Evolutionary conservation across 2,329 filamentous ascomycete genomes (phyloP).

Genomic region (Sporothrix euskadiensis): DNA sequence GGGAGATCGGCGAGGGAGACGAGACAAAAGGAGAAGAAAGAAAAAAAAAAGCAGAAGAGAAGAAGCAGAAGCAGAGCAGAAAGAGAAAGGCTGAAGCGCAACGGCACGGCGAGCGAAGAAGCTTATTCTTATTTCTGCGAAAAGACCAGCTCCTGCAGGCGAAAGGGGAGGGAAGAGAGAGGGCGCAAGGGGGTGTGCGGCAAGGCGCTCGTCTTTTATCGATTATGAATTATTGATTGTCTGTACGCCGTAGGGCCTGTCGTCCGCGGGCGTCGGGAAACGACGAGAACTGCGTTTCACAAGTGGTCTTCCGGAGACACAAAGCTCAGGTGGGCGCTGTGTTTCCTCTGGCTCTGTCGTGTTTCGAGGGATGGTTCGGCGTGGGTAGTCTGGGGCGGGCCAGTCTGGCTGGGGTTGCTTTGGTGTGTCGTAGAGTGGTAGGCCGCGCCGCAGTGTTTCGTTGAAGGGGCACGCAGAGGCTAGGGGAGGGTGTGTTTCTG

Average conservation of each 20-base stretch:
- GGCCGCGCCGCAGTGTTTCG: constrained; percentile 19
- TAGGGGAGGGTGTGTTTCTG: constrained; percentile 15
- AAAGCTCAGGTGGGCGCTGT: constrained; percentile 12
- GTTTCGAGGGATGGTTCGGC: constrained; percentile 16
- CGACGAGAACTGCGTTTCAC: constrained; percentile 26
- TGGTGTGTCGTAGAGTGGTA: constrained; percentile 18
- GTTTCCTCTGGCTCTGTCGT: not conserved
- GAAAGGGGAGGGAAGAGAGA: constrained; percentile 1
- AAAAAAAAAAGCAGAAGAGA: not conserved
- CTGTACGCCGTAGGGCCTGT: not conserved
- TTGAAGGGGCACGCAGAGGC: not conserved
- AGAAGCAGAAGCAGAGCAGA: not conserved
- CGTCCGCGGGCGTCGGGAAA: constrained; percentile 8
- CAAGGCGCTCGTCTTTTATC: constrained; percentile 1
- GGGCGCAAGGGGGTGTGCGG: not conserved
- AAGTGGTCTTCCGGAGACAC: constrained; percentile 20
- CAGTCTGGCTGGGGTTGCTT: constrained; percentile 2
- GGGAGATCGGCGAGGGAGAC: not conserved
- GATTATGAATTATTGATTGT: constrained; percentile 3
- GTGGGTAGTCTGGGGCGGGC: constrained; percentile 14
- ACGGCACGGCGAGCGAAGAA: constrained; percentile 12
- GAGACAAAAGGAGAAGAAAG: not conserved
- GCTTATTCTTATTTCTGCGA: constrained; percentile 23
- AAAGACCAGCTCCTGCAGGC: constrained; percentile 26
- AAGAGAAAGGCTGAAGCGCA: not conserved